phyloP scores from a whole-genome alignment of 768 basidiomycete genomes.

The Tephrocybe sp. region DNA sequence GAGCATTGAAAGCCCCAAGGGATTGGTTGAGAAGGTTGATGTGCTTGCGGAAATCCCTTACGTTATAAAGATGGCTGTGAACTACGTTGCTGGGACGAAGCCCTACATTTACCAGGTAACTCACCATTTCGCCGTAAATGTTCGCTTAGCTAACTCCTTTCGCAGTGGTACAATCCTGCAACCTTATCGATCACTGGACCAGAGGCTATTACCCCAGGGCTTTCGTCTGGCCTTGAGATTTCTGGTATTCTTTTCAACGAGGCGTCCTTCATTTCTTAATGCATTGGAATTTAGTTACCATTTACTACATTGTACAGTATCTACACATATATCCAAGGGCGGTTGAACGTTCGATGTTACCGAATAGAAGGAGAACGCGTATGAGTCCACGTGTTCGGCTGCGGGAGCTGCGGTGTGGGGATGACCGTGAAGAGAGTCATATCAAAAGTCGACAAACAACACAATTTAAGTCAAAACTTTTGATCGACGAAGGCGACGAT shows the following conservation, averaged over 20 bases:
- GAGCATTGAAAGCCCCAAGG: conserved; percentile 52
- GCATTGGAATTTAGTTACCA: too few species aligned
- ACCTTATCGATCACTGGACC: conserved; percentile 43
- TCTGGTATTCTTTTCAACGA: conserved; percentile 82
- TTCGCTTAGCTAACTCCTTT: neutral
- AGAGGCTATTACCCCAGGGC: conserved; percentile 34
- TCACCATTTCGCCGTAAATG: conserved; percentile 17
- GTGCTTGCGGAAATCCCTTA: conserved; percentile 87
- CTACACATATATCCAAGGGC: neutral
- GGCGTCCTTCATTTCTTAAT: conserved; percentile 74
- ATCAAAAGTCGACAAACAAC: too few species aligned
- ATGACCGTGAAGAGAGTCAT: neutral
- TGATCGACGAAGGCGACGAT: conserved; percentile 23
- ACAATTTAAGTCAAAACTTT: conserved; percentile 1
- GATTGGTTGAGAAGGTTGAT: conserved; percentile 90
- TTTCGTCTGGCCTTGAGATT: conserved; percentile 44
- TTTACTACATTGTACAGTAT: neutral
- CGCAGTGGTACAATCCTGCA: conserved; percentile 46
- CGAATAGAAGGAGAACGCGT: neutral
- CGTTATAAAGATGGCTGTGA: conserved; percentile 88
- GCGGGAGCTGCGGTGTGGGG: conserved; percentile 1
- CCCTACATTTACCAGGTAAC: conserved; percentile 90
- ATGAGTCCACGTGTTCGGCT: neutral
- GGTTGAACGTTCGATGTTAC: too few species aligned
- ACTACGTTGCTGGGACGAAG: conserved; percentile 90